Evolutionary conservation across 306 rosid species (phyloP), one percentile per base, ranked within the genome.

Genomic region (Quercus robur): DNA sequence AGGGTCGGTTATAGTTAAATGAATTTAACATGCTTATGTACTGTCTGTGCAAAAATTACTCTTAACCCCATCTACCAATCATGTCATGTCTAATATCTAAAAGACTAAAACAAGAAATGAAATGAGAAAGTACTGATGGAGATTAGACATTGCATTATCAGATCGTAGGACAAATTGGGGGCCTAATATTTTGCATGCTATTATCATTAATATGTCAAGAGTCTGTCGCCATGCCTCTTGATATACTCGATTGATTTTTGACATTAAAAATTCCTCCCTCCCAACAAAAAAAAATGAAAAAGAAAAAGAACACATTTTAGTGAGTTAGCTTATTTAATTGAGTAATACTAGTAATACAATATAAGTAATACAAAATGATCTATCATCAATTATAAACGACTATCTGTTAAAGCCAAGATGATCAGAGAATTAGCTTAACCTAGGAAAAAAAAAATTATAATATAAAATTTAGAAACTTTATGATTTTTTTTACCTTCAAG

Each of bases 171-270:
- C 41, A 64, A 64, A 64, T 64, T 30, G 20, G 66, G 18, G 18
- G 70, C 70, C 70, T 30, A 64, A 15, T 17, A 15, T 17, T 49
- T 31, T 68, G 72, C 72, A 68, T 68, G 72, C 72, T 68, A n/a
- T 35, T 68, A 68, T 68, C 25, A 68, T 68, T 33, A 35, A 35
- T 35, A 6, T 35, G 52, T 38, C 72, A 33, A 68, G 72, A 33
- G 35, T 15, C n/a, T 68, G 72, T 68, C 54, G 72, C 72, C 72
- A 35, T 35, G 72, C 72, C 52, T 33, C 51, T n/a, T 68, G 13
- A 18, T n/a, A 19, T 68, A 68, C 72, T 68, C 38, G 72, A 68
- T 68, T 35, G 70, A 28, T 28, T 63, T 63, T 63, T 6, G 44
- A 63, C 30, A 63, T 63, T 49, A 49, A 49, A 49, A 63, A 41